Evolutionary conservation across 2,329 filamentous ascomycete species (phyloP).

Genomic region (Xylaria digitata): DNA sequence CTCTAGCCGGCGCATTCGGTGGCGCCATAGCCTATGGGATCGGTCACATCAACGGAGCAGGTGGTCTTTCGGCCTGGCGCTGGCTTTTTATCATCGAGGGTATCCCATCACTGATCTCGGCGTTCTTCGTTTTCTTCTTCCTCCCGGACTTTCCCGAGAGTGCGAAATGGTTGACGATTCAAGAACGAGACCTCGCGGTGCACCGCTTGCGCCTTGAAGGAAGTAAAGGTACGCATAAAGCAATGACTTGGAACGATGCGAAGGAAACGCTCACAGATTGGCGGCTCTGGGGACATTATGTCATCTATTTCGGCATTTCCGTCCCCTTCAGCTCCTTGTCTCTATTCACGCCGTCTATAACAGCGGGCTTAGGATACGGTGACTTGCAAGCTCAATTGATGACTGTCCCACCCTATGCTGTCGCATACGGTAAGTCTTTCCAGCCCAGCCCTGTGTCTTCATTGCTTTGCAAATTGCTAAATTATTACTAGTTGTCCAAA

Average conservation of each 20-base stretch:
- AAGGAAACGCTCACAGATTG: constrained; percentile 74
- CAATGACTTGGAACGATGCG: constrained; percentile 74
- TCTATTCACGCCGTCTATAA: constrained; percentile 70
- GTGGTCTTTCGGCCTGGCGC: constrained; percentile 74
- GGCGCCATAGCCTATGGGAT: constrained; percentile 79
- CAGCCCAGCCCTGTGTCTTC: not conserved
- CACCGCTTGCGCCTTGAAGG: constrained; percentile 59
- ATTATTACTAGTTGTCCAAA: constrained; percentile 45
- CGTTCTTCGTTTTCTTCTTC: constrained; percentile 67
- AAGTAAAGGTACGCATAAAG: constrained; percentile 68
- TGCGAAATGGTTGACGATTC: constrained; percentile 67
- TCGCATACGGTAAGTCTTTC: constrained; percentile 55
- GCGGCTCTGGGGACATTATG: constrained; percentile 74
- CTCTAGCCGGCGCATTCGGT: constrained; percentile 77
- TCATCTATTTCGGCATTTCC: constrained; percentile 59
- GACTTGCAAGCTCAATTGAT: constrained; percentile 68
- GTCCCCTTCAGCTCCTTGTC: constrained; percentile 52
- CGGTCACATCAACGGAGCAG: constrained; percentile 74
- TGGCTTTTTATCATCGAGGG: constrained; percentile 69
- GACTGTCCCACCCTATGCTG: constrained; percentile 74
- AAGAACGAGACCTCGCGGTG: constrained; percentile 67
- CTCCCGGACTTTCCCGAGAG: constrained; percentile 76
- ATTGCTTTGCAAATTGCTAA: constrained; percentile 15
- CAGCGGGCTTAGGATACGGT: constrained; percentile 50
- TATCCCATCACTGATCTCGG: constrained; percentile 62